Evolutionary conservation across 352 stramenopile species (phyloP), one percentile per base, ranked within the genome.

Genomic region (Phytophthora litchii): DNA sequence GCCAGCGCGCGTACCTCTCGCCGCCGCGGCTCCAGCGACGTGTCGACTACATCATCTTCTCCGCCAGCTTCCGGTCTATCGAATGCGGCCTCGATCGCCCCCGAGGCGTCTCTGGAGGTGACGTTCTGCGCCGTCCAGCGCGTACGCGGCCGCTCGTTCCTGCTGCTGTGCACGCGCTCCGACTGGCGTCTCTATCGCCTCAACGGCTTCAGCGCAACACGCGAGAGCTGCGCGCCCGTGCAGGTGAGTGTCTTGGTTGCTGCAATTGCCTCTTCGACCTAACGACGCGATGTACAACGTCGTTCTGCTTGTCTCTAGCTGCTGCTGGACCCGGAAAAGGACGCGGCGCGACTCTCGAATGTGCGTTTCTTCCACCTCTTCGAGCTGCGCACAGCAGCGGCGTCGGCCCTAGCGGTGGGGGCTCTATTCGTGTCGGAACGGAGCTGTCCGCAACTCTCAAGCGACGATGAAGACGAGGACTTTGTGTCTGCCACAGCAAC

Each of bases 361-460:
- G 80, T 91, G 16, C 75, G 83, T 23, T 79, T 91, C 62, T 73
- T 92, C 29, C 75, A 68, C 13, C 57, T 92, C 44, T 92, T 84
- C 46, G 55, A 80, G 35, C 60, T 77, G 31, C 54, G 50, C 1
- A 12, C 36, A 12, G 19, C 20, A 5, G 4, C 69, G 10, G 69
- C 54, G 23, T n/a, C 37, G 4, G 4, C 42, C 29, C 16, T 19
- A 13, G 68, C 68, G 12, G 46, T 92, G 11, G 68, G 71, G 10
- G 71, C 52, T 32, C 29, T 80, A 2, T 87, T 92, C 35, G 80
- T 89, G 35, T 74, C 74, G 19, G 73, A 89, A 50, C 50, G 67
- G 38, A 67, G 34, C 36, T 20, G 16, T 6, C 49, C 29, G 13
- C 6, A 27, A 49, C 20, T 14, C 14, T 59, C 20, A 36, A 66